These are phyloP conservation scores for Tulasnella sp. DNA, from an alignment of 768 basidiomycete genomes.

Conservation along the genomic window DNA sequence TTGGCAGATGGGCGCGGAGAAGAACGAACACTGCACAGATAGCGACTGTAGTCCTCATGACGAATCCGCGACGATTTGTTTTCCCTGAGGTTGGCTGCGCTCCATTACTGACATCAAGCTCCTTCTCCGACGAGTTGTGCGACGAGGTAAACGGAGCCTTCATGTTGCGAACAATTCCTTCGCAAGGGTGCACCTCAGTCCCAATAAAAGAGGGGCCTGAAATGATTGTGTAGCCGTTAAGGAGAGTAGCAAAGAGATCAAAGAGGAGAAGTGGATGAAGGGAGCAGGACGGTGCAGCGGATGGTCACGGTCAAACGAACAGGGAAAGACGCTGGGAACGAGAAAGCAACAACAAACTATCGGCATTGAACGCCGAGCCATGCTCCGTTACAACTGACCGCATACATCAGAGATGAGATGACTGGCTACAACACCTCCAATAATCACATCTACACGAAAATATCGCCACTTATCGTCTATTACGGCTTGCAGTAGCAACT, in stretches of 20 bases:
- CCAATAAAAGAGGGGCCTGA: neutral
- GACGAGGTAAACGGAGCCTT: neutral
- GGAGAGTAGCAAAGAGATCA: neutral
- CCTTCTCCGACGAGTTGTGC: neutral
- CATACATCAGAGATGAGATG: neutral
- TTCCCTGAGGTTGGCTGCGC: neutral
- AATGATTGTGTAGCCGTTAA: neutral
- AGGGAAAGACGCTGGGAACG: neutral
- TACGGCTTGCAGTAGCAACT: constrained; percentile 1
- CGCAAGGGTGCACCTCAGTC: neutral
- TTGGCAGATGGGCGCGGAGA: neutral
- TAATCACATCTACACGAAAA: neutral
- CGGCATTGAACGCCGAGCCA: neutral
- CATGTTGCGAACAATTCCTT: neutral
- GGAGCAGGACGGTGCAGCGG: neutral
- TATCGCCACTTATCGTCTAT: neutral
- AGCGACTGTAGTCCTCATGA: neutral
- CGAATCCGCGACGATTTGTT: neutral
- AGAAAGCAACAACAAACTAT: neutral
- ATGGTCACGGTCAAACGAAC: neutral
- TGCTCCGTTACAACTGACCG: neutral
- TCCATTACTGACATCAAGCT: neutral
- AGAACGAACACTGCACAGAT: neutral
- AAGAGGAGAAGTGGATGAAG: neutral
- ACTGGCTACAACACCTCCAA: neutral